These are phyloP conservation scores for Sclerotinia trifoliorum DNA, from an alignment of 2,329 filamentous ascomycete species.

Conservation along the genomic window DNA sequence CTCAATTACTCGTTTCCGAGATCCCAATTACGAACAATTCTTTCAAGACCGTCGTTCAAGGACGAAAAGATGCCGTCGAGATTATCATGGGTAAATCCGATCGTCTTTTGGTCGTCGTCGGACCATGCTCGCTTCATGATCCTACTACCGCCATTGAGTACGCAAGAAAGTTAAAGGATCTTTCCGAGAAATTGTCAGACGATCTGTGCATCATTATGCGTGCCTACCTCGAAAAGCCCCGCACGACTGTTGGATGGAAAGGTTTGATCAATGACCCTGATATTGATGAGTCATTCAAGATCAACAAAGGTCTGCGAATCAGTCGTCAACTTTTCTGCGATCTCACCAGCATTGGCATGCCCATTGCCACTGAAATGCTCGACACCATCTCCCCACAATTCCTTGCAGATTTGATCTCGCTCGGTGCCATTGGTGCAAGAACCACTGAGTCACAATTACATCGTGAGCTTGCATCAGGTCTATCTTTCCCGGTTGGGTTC, in stretches of 20 bases:
- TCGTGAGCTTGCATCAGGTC: constrained; percentile 88
- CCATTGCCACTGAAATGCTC: constrained; percentile 96
- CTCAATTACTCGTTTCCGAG: constrained; percentile 81
- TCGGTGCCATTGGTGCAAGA: constrained; percentile 91
- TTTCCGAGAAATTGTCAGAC: constrained; percentile 75
- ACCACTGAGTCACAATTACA: constrained; percentile 97
- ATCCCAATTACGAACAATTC: constrained; percentile 68
- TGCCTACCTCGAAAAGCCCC: constrained; percentile 97
- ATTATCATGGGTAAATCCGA: constrained; percentile 50
- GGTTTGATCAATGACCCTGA: constrained; percentile 98
- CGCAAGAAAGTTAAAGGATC: constrained; percentile 70
- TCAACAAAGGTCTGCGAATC: constrained; percentile 95
- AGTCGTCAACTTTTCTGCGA: constrained; percentile 93
- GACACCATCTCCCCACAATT: constrained; percentile 99
- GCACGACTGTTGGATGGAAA: constrained; percentile 98
- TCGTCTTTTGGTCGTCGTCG: constrained; percentile 89
- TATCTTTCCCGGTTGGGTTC: constrained; percentile 98
- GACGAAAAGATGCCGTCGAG: constrained; percentile 57
- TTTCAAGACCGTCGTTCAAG: constrained; percentile 67
- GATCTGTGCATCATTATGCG: constrained; percentile 96
- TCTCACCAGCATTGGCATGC: constrained; percentile 82
- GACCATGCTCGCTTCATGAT: constrained; percentile 97
- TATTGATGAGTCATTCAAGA: constrained; percentile 95
- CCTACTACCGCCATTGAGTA: constrained; percentile 86
- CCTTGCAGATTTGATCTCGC: constrained; percentile 90